Conservation (phyloP, 2,329 filamentous ascomycete species). For the Aspergillus fischeri region DNA sequence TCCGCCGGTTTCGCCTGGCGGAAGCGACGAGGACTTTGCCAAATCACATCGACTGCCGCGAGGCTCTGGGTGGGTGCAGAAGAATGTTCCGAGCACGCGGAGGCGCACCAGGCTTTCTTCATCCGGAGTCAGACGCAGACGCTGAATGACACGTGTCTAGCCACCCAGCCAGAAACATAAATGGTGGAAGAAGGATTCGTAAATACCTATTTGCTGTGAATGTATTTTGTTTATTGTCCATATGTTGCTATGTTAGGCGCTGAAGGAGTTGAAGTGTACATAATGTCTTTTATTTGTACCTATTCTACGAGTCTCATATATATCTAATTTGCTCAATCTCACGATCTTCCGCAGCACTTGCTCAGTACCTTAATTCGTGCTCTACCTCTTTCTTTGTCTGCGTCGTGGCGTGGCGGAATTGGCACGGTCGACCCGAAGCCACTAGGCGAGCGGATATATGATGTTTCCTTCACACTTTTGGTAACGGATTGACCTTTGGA, state of each 20-base stretch:
- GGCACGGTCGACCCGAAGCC: no score
- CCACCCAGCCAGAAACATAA: slow-evolving; percentile 12
- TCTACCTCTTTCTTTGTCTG: no score
- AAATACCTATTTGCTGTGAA: neutral
- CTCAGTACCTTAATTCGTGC: no score
- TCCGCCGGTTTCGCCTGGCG: slow-evolving; percentile 22
- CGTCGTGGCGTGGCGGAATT: no score
- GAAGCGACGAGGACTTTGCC: slow-evolving; percentile 29
- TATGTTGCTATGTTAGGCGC: neutral
- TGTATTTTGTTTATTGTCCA: neutral
- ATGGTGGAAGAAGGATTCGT: slow-evolving; percentile 10
- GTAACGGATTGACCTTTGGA: neutral
- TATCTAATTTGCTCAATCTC: no score
- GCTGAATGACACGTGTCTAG: slow-evolving; percentile 18
- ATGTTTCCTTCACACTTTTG: neutral
- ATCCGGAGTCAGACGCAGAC: slow-evolving; percentile 10
- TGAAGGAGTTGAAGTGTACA: neutral
- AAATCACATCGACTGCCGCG: slow-evolving; percentile 23
- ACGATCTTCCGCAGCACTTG: no score
- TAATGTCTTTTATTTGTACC: neutral
- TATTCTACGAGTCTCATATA: neutral
- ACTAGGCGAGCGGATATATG: no score
- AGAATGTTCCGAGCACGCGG: slow-evolving; percentile 14
- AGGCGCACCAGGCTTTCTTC: slow-evolving; percentile 20
- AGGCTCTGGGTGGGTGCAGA: slow-evolving; percentile 29